These are phyloP conservation scores for Medicago arabica DNA, from an alignment of 306 rosid genomes.

Conservation along the genomic window DNA sequence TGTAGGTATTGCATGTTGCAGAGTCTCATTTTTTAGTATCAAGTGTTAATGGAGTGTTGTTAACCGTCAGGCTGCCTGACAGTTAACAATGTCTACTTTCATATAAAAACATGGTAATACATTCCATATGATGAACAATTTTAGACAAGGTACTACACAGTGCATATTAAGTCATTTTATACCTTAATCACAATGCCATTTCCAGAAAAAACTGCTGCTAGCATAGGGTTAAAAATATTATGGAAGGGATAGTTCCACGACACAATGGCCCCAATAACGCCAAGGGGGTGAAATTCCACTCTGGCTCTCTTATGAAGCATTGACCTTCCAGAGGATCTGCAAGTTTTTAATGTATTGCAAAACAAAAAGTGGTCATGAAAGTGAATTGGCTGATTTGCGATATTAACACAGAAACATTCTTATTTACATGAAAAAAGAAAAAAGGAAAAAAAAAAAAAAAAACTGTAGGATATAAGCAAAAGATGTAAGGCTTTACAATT, in stretches of 20 bases:
- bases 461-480: background rate
- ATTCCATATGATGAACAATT: slow-evolving; percentile 35
- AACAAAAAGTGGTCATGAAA: slow-evolving; percentile 27
- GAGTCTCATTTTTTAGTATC: slow-evolving; percentile 15
- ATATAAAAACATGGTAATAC: slow-evolving; percentile 26
- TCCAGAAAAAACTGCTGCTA: slow-evolving; percentile 93
- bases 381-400: slow-evolving; percentile 25
- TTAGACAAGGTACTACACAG: slow-evolving; percentile 17
- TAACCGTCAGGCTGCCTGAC: background rate
- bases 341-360: slow-evolving; percentile 34
- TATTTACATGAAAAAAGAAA: background rate
- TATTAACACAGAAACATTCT: slow-evolving; percentile 8
- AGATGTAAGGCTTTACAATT: too few species aligned
- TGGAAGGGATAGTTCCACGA: slow-evolving; percentile 98
- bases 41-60: background rate
- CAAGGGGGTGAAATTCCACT: slow-evolving; percentile 92
- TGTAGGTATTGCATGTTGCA: slow-evolving; percentile 20
- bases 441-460: background rate
- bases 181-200: slow-evolving; percentile 92
- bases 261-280: slow-evolving; percentile 93
- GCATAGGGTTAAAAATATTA: slow-evolving; percentile 90
- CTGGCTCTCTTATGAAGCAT: slow-evolving; percentile 81
- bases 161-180: slow-evolving; percentile 33
- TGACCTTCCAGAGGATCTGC: slow-evolving; percentile 82
- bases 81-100: slow-evolving; percentile 34